Evolutionary conservation across 331 rosid species (phyloP).

Genomic region (Ulmus americana): DNA sequence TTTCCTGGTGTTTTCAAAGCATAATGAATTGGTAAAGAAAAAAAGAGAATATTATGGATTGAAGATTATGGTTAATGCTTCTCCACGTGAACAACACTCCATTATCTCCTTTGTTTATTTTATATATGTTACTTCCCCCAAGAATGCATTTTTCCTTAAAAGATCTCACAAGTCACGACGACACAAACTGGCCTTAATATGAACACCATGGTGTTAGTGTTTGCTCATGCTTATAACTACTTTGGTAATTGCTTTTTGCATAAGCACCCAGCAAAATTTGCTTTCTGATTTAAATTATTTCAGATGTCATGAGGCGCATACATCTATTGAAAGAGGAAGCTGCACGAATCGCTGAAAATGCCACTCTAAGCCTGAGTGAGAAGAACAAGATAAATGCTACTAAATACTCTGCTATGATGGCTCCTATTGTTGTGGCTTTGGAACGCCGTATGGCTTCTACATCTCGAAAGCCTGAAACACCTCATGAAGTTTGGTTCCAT

Average conservation of each 20-base stretch:
- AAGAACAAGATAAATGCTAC: slow-evolving; percentile 91
- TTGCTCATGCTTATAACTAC: neutral
- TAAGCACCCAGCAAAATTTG: slow-evolving; percentile 11
- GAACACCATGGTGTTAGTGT: neutral
- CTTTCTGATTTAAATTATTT: slow-evolving; percentile 32
- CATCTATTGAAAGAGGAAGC: slow-evolving; percentile 89
- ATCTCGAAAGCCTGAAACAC: slow-evolving; percentile 87
- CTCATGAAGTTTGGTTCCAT: slow-evolving; percentile 97
- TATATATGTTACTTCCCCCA: neutral
- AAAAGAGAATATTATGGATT: neutral
- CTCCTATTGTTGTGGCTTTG: slow-evolving; percentile 91
- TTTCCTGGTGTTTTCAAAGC: no score
- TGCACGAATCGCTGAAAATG: slow-evolving; percentile 83
- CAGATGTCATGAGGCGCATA: slow-evolving; percentile 94
- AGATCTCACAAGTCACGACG: no score
- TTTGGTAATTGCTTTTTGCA: slow-evolving; percentile 9
- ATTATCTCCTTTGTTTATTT: neutral
- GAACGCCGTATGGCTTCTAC: slow-evolving; percentile 96
- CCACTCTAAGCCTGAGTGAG: slow-evolving; percentile 84
- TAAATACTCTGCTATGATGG: slow-evolving; percentile 98
- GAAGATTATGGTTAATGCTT: neutral
- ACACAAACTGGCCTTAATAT: neutral
- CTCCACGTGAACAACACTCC: neutral
- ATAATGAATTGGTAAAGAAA: neutral
- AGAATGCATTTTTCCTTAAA: no score